A percentile compares a stretch with the other conserved stretches of the same genome.
Evolutionary conservation across 2,329 filamentous ascomycete species (phyloP).

Genomic region (Cadophora sp.): DNA sequence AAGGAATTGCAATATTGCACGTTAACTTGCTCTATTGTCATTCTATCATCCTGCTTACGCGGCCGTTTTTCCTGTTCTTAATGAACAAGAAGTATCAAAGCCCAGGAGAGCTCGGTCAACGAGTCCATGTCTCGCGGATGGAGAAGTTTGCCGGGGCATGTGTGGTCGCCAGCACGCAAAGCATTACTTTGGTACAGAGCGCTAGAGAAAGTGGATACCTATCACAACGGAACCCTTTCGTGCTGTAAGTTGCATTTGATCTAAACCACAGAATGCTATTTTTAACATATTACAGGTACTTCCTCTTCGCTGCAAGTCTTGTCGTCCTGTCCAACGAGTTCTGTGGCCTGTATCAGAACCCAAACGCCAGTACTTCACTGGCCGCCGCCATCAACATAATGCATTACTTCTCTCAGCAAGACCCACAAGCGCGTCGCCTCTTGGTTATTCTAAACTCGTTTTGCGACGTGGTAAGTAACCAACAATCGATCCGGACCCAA

Average conservation of each 20-base stretch:
- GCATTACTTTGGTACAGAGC: slow-evolving; percentile 54
- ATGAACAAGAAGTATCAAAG: slow-evolving; percentile 53
- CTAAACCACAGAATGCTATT: not conserved
- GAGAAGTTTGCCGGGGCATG: slow-evolving; percentile 59
- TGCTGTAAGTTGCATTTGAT: slow-evolving; percentile 54
- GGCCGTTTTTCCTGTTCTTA: slow-evolving; percentile 68
- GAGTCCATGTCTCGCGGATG: slow-evolving; percentile 47
- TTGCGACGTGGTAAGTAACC: slow-evolving; percentile 47
- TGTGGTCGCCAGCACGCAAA: slow-evolving; percentile 57
- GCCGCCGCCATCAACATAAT: slow-evolving; percentile 56
- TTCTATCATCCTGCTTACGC: slow-evolving; percentile 66
- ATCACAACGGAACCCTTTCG: slow-evolving; percentile 60
- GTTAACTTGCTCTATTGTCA: slow-evolving; percentile 68
- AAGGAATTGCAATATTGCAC: slow-evolving; percentile 66
- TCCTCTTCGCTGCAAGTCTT: slow-evolving; percentile 61
- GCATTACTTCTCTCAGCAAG: slow-evolving; percentile 54
- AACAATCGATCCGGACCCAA: slow-evolving; percentile 24
- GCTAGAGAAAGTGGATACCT: slow-evolving; percentile 55
- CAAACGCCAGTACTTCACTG: slow-evolving; percentile 50
- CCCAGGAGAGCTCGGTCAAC: slow-evolving; percentile 42
- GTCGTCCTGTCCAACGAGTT: slow-evolving; percentile 65
- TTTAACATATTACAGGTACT: slow-evolving; percentile 52
- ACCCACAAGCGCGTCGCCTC: slow-evolving; percentile 57
- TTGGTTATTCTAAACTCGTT: slow-evolving; percentile 59
- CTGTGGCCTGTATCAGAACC: slow-evolving; percentile 55